A percentile compares a stretch with the other conserved stretches of the same genome.
These are phyloP conservation scores for Auricularia heimuer DNA, from an alignment of 768 basidiomycete species.

Conservation along the genomic window DNA sequence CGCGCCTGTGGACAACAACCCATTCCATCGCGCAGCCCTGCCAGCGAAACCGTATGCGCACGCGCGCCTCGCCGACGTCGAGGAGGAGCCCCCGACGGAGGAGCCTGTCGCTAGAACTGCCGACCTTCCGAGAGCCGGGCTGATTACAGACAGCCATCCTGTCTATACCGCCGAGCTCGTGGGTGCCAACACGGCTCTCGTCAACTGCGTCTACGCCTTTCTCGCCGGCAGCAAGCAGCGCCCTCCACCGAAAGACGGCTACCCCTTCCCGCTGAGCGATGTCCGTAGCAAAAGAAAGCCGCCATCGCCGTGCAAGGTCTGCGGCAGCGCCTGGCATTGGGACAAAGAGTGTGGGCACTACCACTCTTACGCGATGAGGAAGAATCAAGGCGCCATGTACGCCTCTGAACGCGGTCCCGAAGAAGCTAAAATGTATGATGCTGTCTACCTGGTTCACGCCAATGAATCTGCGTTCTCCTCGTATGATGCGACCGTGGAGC, in stretches of 20 bases:
- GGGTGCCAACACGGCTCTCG: not conserved
- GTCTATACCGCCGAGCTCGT: not conserved
- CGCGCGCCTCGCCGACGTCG: not conserved
- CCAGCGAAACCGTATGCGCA: not conserved
- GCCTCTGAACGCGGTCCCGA: not conserved
- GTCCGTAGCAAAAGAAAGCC: not conserved
- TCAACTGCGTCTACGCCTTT: not conserved
- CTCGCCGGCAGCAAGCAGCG: not conserved
- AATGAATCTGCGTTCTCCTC: not conserved
- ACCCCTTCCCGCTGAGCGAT: not conserved
- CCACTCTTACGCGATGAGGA: not conserved
- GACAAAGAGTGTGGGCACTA: not conserved
- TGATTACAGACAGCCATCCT: not conserved
- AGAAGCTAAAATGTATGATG: not conserved
- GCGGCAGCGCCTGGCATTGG: not conserved
- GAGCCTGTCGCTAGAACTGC: not conserved
- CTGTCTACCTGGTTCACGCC: not conserved
- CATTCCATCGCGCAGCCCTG: not conserved
- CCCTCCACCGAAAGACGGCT: not conserved
- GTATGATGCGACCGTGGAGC: not conserved
- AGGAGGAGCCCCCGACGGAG: too few species aligned
- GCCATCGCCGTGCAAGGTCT: not conserved
- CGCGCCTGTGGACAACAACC: not conserved
- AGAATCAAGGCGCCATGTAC: not conserved
- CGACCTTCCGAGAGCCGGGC: not conserved